Evolutionary conservation across 352 stramenopile species (phyloP).

Genomic region (Globisporangium heterothallicum): DNA sequence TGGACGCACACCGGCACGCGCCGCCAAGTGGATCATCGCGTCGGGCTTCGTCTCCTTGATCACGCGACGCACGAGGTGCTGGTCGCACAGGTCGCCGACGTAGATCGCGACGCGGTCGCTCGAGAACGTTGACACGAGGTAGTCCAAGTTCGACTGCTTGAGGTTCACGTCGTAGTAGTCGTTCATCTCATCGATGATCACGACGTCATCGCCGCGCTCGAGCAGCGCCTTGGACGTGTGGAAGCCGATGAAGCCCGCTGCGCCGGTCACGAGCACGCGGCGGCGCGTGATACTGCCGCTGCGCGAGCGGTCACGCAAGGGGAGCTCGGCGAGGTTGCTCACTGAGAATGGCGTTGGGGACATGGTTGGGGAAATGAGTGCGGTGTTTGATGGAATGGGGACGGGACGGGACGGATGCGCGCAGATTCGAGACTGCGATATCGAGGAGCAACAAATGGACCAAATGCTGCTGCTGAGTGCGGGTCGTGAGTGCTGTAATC

Average conservation of each 20-base stretch:
- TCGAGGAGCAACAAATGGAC: no score
- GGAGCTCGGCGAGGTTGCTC: conserved; percentile 10
- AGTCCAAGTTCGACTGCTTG: conserved; percentile 94
- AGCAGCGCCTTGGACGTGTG: conserved; percentile 91
- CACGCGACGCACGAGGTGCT: conserved; percentile 83
- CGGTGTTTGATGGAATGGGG: not conserved
- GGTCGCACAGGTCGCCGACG: conserved; percentile 93
- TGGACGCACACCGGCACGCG: conserved; percentile 93
- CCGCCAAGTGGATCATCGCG: conserved; percentile 94
- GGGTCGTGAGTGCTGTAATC: no score
- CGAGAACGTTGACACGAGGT: conserved; percentile 56
- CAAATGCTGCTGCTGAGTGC: conserved; percentile 4
- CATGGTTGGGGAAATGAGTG: conserved; percentile 9
- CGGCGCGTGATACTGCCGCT: conserved; percentile 4
- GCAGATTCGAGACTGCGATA: not conserved
- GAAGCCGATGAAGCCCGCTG: conserved; percentile 96
- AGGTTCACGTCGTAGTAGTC: conserved; percentile 98
- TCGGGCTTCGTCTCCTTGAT: conserved; percentile 84
- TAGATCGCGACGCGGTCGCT: conserved; percentile 65
- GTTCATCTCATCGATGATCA: conserved; percentile 98
- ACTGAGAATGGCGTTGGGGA: conserved; percentile 20
- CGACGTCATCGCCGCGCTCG: conserved; percentile 86
- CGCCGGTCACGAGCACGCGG: conserved; percentile 87
- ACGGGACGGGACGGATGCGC: no score
- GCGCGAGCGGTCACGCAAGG: conserved; percentile 6